Conservation (phyloP, 306 rosid genomes). For the barrel medic (Medicago truncatula) region DNA sequence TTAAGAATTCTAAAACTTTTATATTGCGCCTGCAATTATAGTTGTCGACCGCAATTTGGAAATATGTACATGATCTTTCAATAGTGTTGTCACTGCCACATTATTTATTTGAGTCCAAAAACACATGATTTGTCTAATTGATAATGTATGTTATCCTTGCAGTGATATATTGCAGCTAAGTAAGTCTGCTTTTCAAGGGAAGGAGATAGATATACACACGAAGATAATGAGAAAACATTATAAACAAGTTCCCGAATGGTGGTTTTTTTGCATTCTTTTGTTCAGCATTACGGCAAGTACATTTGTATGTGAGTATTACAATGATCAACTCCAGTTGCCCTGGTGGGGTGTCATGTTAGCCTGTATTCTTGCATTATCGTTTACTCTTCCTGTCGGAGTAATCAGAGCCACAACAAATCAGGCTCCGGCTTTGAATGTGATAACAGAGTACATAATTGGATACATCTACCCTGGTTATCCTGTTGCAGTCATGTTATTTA, state of each 20-base stretch:
- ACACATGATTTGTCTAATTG: background rate
- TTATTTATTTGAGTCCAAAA: background rate
- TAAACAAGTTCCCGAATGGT: slow-evolving; percentile 81
- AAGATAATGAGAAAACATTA: slow-evolving; percentile 72
- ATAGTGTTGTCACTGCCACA: background rate
- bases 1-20: background rate
- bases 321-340: slow-evolving; percentile 68
- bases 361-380: slow-evolving; percentile 61
- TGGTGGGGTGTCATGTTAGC: slow-evolving; percentile 93
- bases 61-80: background rate
- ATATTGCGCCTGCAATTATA: background rate
- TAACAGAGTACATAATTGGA: slow-evolving; percentile 80
- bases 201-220: slow-evolving; percentile 77
- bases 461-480: slow-evolving; percentile 85
- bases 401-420: slow-evolving; percentile 83
- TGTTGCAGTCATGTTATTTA: slow-evolving; percentile 79
- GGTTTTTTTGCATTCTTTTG: slow-evolving; percentile 73
- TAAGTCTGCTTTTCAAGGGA: slow-evolving; percentile 71
- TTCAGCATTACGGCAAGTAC: slow-evolving; percentile 58
- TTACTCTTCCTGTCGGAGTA: slow-evolving; percentile 85
- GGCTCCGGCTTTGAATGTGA: slow-evolving; percentile 66
- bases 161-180: slow-evolving; percentile 77
- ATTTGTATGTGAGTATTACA: slow-evolving; percentile 67
- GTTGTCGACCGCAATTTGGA: background rate
- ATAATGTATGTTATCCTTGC: slow-evolving; percentile 31